Evolutionary conservation across 805 yeast species (phyloP).

Genomic region (Candida nemodendra): DNA sequence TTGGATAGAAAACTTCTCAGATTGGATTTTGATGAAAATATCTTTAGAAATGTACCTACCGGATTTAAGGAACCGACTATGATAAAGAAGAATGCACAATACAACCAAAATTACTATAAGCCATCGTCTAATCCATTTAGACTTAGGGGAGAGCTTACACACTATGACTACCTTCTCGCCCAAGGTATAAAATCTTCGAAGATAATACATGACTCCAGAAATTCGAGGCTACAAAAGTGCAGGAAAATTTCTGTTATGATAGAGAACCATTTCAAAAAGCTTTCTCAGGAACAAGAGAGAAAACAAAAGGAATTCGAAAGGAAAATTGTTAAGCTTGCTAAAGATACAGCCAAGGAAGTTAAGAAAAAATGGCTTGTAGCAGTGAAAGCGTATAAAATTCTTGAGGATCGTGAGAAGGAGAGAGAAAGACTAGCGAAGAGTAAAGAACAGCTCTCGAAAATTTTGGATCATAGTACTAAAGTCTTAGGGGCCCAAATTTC

Average conservation of each 20-base stretch:
- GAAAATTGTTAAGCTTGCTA: constrained; percentile 67
- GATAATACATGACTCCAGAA: constrained; percentile 63
- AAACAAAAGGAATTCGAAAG: constrained; percentile 72
- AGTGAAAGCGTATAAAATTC: constrained; percentile 69
- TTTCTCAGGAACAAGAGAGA: constrained; percentile 86
- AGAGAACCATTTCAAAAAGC: constrained; percentile 81
- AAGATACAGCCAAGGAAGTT: constrained; percentile 78
- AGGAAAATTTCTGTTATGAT: constrained; percentile 77
- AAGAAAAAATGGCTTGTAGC: constrained; percentile 90
- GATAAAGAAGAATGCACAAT: constrained; percentile 32
- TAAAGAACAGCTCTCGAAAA: constrained; percentile 80
- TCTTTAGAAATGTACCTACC: constrained; percentile 46
- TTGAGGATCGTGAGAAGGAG: constrained; percentile 76
- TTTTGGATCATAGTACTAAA: constrained; percentile 88
- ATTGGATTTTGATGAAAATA: constrained; percentile 42
- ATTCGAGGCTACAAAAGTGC: constrained; percentile 62
- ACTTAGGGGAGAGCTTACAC: constrained; percentile 42
- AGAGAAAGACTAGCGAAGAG: constrained; percentile 79
- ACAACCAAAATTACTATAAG: constrained; percentile 28
- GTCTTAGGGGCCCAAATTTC: constrained; percentile 81
- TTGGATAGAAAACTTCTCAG: constrained; percentile 42
- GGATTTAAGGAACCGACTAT: constrained; percentile 40
- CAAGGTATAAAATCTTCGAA: constrained; percentile 76
- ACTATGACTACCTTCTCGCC: constrained; percentile 68
- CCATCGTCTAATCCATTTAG: constrained; percentile 44